These are phyloP conservation scores for Smithsoniella earleae DNA, from an alignment of 163 green algal genomes.

Conservation along the genomic window DNA sequence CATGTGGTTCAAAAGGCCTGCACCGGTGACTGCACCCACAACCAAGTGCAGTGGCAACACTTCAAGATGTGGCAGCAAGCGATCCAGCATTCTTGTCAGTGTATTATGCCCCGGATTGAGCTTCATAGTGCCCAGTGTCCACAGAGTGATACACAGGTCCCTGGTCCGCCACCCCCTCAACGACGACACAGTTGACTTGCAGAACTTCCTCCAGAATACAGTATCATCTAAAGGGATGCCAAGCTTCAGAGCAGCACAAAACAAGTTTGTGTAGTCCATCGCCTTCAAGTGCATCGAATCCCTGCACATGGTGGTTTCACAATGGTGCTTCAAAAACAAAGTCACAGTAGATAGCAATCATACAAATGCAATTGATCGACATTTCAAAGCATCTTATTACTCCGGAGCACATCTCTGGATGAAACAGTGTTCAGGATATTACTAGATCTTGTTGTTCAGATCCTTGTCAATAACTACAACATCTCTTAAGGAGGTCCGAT, in stretches of 20 bases:
- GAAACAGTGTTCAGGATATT: too few relatives aligned
- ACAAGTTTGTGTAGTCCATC: conserved; percentile 6
- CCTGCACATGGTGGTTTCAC: too few relatives aligned
- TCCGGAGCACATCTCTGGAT: too few relatives aligned
- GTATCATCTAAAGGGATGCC: background rate
- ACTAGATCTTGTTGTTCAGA: too few relatives aligned
- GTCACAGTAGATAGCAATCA: too few relatives aligned
- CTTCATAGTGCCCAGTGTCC: background rate
- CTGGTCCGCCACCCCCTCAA: background rate
- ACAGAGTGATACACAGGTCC: background rate
- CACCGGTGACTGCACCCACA: background rate
- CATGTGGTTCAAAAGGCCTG: background rate
- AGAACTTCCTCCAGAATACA: background rate
- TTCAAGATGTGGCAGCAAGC: background rate
- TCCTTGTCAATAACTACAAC: too few relatives aligned
- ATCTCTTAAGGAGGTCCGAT: too few relatives aligned
- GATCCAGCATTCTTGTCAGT: background rate
- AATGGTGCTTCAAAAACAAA: too few relatives aligned
- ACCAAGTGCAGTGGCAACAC: background rate
- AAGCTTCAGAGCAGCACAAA: background rate
- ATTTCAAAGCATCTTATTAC: too few relatives aligned
- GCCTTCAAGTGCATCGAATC: background rate
- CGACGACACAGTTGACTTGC: background rate
- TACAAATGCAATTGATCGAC: too few relatives aligned
- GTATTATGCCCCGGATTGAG: background rate